Conservation (phyloP, 306 rosid species). For the Nissolia schottii region DNA sequence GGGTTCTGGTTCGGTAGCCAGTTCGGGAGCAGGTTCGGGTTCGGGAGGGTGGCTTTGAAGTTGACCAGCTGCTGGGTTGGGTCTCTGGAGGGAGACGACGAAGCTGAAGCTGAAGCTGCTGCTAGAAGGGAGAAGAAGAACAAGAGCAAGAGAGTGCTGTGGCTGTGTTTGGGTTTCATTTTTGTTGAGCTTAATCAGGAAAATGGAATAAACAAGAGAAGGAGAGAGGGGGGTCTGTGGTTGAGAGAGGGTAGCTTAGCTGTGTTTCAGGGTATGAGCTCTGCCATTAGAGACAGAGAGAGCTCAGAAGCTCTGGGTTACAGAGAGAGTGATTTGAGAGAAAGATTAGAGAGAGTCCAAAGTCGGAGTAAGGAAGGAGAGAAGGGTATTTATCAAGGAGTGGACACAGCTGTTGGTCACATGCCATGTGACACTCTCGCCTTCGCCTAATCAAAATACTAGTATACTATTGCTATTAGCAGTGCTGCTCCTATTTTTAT, state of each 20-base stretch:
- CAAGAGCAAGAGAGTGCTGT: background rate
- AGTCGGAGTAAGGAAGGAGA: slow-evolving; percentile 45
- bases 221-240: background rate
- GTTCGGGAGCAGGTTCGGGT: slow-evolving; percentile 36
- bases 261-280: slow-evolving; percentile 28
- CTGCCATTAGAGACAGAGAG: slow-evolving; percentile 66
- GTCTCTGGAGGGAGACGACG: background rate
- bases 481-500: background rate
- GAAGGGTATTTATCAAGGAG: slow-evolving; percentile 82
- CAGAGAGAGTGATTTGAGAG: background rate
- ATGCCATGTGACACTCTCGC: slow-evolving; percentile 63
- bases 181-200: background rate
- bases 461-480: no score
- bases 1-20: slow-evolving; percentile 66
- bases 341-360: slow-evolving; percentile 49
- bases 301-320: slow-evolving; percentile 32
- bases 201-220: background rate
- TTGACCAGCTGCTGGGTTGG: slow-evolving; percentile 45
- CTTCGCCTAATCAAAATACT: no score
- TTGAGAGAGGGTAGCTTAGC: background rate
- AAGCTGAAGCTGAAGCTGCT: background rate
- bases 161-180: slow-evolving; percentile 27
- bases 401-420: slow-evolving; percentile 75
- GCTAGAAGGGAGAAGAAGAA: slow-evolving; percentile 1
- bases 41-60: slow-evolving; percentile 62